phyloP scores from a whole-genome alignment of 306 rosid genomes.

The Malus fusca region DNA sequence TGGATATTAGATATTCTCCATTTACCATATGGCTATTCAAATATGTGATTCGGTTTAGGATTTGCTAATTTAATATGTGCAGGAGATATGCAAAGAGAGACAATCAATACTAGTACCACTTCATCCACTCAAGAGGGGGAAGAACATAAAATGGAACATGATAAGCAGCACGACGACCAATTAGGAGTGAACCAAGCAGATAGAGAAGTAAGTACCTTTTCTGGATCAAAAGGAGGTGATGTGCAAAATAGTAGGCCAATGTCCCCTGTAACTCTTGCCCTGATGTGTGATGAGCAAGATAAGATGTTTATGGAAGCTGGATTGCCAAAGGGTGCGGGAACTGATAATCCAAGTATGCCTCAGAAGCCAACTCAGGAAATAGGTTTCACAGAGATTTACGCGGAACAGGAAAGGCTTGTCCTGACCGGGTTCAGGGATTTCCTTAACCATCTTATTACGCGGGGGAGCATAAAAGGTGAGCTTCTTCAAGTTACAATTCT shows the following conservation, averaged over 20 bases:
- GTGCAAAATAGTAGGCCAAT: conserved; percentile 31
- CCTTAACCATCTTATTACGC: conserved; percentile 47
- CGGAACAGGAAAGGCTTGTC: conserved; percentile 56
- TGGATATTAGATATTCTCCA: background rate
- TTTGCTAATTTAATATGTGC: conserved; percentile 22
- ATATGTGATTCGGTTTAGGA: conserved; percentile 2
- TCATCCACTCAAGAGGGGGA: conserved; percentile 32
- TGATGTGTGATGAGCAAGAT: conserved; percentile 74
- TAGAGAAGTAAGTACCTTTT: conserved; percentile 19
- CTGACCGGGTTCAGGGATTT: conserved; percentile 51
- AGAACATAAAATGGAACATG: conserved; percentile 20
- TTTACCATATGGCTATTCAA: background rate
- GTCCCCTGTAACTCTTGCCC: conserved; percentile 68
- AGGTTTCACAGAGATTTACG: conserved; percentile 34
- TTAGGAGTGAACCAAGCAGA: conserved; percentile 28
- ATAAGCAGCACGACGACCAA: conserved; percentile 12
- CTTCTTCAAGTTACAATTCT: conserved; percentile 2
- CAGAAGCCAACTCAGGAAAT: conserved; percentile 33
- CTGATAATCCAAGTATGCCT: conserved; percentile 20
- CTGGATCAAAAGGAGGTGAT: conserved; percentile 33
- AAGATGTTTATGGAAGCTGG: conserved; percentile 33
- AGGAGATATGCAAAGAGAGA: conserved; percentile 29
- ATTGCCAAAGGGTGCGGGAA: conserved; percentile 23
- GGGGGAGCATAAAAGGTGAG: conserved; percentile 60
- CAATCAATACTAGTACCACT: conserved; percentile 19